These are phyloP conservation scores for Aspergillus sp. DNA, from an alignment of 2,329 filamentous ascomycete genomes.

Conservation along the genomic window DNA sequence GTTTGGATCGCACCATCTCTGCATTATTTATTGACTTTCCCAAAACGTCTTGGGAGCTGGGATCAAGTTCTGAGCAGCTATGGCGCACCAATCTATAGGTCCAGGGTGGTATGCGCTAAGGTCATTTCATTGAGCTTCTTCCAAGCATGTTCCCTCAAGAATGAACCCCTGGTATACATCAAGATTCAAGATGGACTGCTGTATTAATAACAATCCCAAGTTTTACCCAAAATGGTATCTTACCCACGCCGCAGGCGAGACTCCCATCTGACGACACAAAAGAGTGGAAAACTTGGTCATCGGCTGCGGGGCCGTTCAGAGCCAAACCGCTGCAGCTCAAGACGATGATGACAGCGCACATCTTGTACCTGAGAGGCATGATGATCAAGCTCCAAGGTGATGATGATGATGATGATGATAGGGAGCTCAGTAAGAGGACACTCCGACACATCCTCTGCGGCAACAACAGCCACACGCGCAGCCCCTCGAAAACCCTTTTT, in stretches of 20 bases:
- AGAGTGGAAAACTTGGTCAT: slow-evolving; percentile 29
- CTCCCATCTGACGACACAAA: slow-evolving; percentile 27
- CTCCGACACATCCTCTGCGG: background rate
- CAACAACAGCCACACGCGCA: no score
- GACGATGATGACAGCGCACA: no score
- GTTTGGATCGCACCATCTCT: slow-evolving; percentile 10
- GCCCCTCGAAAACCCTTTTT: no score
- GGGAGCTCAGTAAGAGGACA: background rate
- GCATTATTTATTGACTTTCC: slow-evolving; percentile 7
- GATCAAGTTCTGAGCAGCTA: background rate
- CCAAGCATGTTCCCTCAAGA: no score
- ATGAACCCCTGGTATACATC: no score
- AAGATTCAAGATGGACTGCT: no score
- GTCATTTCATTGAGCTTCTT: no score
- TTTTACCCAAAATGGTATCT: slow-evolving; percentile 1
- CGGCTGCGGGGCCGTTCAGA: slow-evolving; percentile 30
- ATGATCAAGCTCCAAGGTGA: no score
- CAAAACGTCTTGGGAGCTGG: background rate
- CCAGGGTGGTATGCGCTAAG: no score
- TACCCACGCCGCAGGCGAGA: background rate
- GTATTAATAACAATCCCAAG: background rate
- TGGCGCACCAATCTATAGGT: background rate
- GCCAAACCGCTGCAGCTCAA: no score
- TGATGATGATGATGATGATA: no score
- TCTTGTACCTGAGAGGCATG: no score